Conservation (phyloP, 768 basidiomycete species). For the Dentipellis sp. region DNA sequence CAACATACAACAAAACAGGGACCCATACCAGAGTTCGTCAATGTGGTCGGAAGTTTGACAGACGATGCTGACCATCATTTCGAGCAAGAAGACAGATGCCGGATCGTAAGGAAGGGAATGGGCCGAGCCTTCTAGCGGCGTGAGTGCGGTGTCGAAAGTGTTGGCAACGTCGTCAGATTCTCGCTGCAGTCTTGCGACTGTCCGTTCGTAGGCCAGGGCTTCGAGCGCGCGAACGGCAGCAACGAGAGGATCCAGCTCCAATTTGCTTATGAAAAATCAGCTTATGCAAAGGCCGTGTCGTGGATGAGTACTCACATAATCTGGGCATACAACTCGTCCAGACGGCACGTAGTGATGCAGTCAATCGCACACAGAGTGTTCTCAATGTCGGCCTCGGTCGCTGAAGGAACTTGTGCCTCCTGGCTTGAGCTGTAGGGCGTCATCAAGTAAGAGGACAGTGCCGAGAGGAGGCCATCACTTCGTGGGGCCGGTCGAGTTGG, state of each 20-base stretch:
- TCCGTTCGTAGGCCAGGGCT: constrained; percentile 83
- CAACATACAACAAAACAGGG: background rate
- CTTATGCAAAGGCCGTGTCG: background rate
- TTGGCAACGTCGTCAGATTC: constrained; percentile 50
- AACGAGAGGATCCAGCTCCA: constrained; percentile 70
- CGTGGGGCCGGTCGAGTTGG: constrained; percentile 52
- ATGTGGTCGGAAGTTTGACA: constrained; percentile 70
- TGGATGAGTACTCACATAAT: constrained; percentile 60
- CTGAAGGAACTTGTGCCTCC: constrained; percentile 75
- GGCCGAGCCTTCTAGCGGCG: constrained; percentile 33
- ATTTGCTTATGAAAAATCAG: constrained; percentile 38
- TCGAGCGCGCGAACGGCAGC: constrained; percentile 83
- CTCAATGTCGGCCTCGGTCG: constrained; percentile 88
- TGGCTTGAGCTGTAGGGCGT: constrained; percentile 78
- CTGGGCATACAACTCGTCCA: constrained; percentile 92
- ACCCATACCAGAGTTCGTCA: constrained; percentile 77
- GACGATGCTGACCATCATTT: constrained; percentile 88
- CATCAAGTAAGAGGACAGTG: constrained; percentile 92
- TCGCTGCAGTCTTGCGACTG: constrained; percentile 68
- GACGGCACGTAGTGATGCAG: constrained; percentile 84
- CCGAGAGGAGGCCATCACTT: constrained; percentile 86
- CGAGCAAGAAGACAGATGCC: constrained; percentile 87
- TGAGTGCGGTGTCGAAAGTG: constrained; percentile 20
- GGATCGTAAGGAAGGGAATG: constrained; percentile 82
- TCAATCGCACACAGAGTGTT: constrained; percentile 93